A percentile compares a stretch with the other conserved stretches of the same genome.
Evolutionary conservation across 495 filamentous ascomycete genomes (phyloP).

Genomic region (Peziza echinospora): DNA sequence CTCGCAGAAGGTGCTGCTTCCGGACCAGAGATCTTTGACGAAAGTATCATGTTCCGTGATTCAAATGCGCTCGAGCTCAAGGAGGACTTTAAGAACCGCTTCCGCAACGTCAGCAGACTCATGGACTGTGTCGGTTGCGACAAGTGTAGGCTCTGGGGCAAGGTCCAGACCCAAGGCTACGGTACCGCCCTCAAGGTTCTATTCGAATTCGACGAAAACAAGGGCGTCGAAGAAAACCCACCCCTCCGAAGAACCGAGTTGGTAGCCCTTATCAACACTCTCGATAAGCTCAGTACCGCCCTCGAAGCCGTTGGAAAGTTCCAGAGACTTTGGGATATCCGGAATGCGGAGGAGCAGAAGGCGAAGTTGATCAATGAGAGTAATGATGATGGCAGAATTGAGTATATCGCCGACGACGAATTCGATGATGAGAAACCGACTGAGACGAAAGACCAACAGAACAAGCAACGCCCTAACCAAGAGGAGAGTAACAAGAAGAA

Average conservation of each 20-base stretch:
- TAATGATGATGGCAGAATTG: too few species aligned
- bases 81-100: slow-evolving; percentile 92
- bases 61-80: slow-evolving; percentile 52
- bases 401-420: too few species aligned
- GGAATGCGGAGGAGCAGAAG: slow-evolving; percentile 35
- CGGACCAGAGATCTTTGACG: slow-evolving; percentile 61
- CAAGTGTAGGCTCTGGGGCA: slow-evolving; percentile 96
- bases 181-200: slow-evolving; percentile 87
- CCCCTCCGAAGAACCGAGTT: slow-evolving; percentile 69
- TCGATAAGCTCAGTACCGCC: slow-evolving; percentile 63
- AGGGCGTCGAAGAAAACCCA: slow-evolving; percentile 45
- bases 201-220: slow-evolving; percentile 79
- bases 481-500: slow-evolving; percentile 11
- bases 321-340: slow-evolving; percentile 24
- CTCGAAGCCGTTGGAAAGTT: slow-evolving; percentile 56
- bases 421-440: too few species aligned
- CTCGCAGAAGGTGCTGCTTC: slow-evolving; percentile 44
- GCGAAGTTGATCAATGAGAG: too few species aligned
- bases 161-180: slow-evolving; percentile 88
- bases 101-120: slow-evolving; percentile 81
- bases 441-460: not conserved
- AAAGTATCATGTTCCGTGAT: slow-evolving; percentile 77
- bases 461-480: not conserved
- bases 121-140: slow-evolving; percentile 99
- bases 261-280: slow-evolving; percentile 83